Base-by-base conservation (phyloP, 1,284 basidiomycete species). In the Heterobasidion parviporum region DNA sequence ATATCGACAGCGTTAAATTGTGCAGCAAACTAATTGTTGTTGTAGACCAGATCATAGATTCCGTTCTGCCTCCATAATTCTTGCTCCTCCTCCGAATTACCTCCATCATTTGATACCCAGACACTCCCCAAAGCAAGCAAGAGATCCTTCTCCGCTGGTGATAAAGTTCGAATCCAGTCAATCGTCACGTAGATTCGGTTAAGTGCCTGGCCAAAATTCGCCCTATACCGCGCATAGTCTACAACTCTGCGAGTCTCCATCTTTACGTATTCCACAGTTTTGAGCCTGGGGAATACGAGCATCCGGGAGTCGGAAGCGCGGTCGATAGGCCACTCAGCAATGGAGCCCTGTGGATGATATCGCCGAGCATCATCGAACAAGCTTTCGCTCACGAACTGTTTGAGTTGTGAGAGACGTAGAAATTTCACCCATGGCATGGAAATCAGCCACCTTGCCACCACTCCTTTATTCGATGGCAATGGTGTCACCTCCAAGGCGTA, bases 401-500 rank as follows among this genome's bases (percentile, higher is more conserved):
- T 67, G 56, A 79, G 62, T 51, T 68, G 67, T 33, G 74, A 73
- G 20, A 83, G 59, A 33, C 79, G 77, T 36, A 83, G 67, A 63
- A 78, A 79, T 52, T 64, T 68, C 35, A 86, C 63, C 26, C 70
- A 64, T 12, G 81, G 80, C 74, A 85, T 79, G 18, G 80, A 75
- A 47, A 74, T 66, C 44, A 85, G 63, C 74, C 77, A 81, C 49
- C 70, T 70, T 46, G 79, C 67, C 58, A 82, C 63, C 35, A 64
- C 59, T 38, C 60, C 56, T 52, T 61, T 60, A 32, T 68, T 68
- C 43, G 20, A 18, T 15, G 59, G 45, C 20, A 58, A 64, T 45
- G 62, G 59, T 33, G 62, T 57, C 35, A 75, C 56, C 33, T 79
- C 68, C 38, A 81, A 57, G 16, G 68, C 67, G 61, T 77, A 78